Evolutionary conservation across 768 basidiomycete genomes (phyloP).

Genomic region (Chlorophyllum brunneum): DNA sequence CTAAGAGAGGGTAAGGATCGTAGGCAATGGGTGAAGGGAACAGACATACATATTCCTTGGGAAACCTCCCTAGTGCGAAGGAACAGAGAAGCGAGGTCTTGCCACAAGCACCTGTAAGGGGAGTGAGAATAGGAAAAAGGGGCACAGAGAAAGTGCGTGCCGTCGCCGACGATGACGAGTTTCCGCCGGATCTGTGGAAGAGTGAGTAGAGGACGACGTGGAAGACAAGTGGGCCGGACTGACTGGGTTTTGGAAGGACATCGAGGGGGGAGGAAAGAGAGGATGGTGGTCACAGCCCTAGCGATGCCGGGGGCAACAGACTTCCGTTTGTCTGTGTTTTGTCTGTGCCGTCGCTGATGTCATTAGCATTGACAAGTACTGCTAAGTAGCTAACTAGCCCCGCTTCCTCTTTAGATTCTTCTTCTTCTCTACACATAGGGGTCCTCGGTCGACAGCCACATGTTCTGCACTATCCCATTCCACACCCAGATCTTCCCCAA

Average conservation of each 20-base stretch:
- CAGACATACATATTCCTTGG: slow-evolving; percentile 85
- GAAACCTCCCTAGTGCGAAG: slow-evolving; percentile 92
- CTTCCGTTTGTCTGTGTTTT: slow-evolving; percentile 22
- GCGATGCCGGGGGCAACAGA: slow-evolving; percentile 23
- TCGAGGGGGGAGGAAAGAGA: slow-evolving; percentile 15
- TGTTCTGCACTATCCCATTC: slow-evolving; percentile 78
- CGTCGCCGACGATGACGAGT: slow-evolving; percentile 96
- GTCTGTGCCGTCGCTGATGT: slow-evolving; percentile 16
- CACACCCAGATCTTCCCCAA: slow-evolving; percentile 80
- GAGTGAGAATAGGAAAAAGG: slow-evolving; percentile 18
- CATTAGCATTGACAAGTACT: slow-evolving; percentile 11
- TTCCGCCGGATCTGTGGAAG: slow-evolving; percentile 79
- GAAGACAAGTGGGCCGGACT: slow-evolving; percentile 25
- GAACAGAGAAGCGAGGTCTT: slow-evolving; percentile 91
- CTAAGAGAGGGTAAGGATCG: slow-evolving; percentile 26
- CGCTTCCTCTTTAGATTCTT: slow-evolving; percentile 53
- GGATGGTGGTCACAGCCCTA: slow-evolving; percentile 12
- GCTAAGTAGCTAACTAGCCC: slow-evolving; percentile 10
- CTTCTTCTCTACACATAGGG: slow-evolving; percentile 45
- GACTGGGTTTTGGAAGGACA: slow-evolving; percentile 59
- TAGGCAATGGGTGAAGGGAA: slow-evolving; percentile 7
- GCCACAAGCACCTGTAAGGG: slow-evolving; percentile 78
- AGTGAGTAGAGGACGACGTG: slow-evolving; percentile 15
- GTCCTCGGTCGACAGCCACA: slow-evolving; percentile 53
- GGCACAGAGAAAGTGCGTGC: slow-evolving; percentile 39